These are phyloP conservation scores for Psidium friedrichsthalianum DNA, from an alignment of 345 rosid species.

Conservation along the genomic window DNA sequence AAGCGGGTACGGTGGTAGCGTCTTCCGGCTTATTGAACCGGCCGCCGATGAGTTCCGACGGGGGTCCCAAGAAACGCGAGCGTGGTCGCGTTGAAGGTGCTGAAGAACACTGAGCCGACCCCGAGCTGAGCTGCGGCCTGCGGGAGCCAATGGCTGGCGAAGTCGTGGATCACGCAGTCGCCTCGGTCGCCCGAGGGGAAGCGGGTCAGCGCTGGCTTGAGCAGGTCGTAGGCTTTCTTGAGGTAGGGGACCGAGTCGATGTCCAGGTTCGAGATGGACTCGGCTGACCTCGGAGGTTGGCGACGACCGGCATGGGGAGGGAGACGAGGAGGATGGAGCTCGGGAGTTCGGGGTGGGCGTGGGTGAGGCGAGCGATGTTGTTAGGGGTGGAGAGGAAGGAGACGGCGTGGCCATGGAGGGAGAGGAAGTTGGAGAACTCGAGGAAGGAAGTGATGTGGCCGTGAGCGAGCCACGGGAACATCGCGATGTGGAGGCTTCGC, in stretches of 20 bases:
- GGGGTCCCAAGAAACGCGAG: conserved; percentile 10
- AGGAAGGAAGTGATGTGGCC: too few relatives aligned
- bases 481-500: not conserved
- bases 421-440: too few relatives aligned
- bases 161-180: conserved; percentile 26
- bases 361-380: not conserved
- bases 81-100: conserved; percentile 9
- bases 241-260: conserved; percentile 13
- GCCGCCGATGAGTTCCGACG: not conserved
- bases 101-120: conserved; percentile 12
- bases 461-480: too few relatives aligned
- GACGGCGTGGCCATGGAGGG: not conserved
- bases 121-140: conserved; percentile 7
- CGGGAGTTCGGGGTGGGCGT: not conserved
- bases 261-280: conserved; percentile 25
- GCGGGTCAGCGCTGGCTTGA: conserved; percentile 6
- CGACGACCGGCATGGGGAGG: conserved; percentile 11
- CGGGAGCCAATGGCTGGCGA: conserved; percentile 29
- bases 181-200: conserved; percentile 12
- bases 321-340: conserved; percentile 5
- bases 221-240: conserved; percentile 28
- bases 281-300: conserved; percentile 14
- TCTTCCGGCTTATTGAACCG: conserved; percentile 7
- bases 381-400: conserved; percentile 1
- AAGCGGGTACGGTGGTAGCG: conserved; percentile 11